phyloP scores from a whole-genome alignment of 805 yeast species.

The Metschnikowia hibisci region DNA sequence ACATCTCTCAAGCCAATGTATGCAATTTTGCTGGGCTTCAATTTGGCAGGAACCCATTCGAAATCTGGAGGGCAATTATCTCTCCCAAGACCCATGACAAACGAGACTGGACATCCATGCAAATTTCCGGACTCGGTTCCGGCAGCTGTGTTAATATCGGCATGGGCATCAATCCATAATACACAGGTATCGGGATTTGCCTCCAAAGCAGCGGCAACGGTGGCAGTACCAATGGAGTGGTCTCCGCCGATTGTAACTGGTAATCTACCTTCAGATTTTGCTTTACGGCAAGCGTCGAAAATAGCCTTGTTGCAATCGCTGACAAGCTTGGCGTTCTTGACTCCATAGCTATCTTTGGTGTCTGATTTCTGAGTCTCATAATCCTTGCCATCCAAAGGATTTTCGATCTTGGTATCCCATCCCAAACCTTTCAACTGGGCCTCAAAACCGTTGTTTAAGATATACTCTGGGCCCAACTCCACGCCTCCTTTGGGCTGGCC shows the following conservation, averaged over 20 bases:
- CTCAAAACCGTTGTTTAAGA: constrained; percentile 68
- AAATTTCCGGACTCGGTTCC: constrained; percentile 85
- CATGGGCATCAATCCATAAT: constrained; percentile 97
- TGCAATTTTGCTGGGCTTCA: constrained; percentile 69
- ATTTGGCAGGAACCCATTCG: constrained; percentile 70
- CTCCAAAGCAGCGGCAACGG: constrained; percentile 77
- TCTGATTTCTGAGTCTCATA: constrained; percentile 42
- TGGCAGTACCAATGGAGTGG: constrained; percentile 93
- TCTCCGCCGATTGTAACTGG: constrained; percentile 95
- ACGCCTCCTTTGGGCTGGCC: constrained; percentile 95
- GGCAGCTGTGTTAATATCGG: constrained; percentile 87
- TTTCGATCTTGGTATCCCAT: constrained; percentile 56
- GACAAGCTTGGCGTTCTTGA: constrained; percentile 74
- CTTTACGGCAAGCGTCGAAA: constrained; percentile 53
- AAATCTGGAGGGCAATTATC: constrained; percentile 69
- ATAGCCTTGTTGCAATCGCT: constrained; percentile 65
- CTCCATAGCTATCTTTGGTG: constrained; percentile 47
- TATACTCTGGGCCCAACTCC: constrained; percentile 85
- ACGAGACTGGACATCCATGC: constrained; percentile 96
- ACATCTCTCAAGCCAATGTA: constrained; percentile 95
- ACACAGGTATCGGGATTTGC: constrained; percentile 84
- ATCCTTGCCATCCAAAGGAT: constrained; percentile 51
- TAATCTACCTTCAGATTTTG: constrained; percentile 46
- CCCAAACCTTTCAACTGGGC: constrained; percentile 62
- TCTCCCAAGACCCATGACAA: constrained; percentile 75